Conservation (phyloP, 306 rosid genomes). For the Dalbergia oliveri region DNA sequence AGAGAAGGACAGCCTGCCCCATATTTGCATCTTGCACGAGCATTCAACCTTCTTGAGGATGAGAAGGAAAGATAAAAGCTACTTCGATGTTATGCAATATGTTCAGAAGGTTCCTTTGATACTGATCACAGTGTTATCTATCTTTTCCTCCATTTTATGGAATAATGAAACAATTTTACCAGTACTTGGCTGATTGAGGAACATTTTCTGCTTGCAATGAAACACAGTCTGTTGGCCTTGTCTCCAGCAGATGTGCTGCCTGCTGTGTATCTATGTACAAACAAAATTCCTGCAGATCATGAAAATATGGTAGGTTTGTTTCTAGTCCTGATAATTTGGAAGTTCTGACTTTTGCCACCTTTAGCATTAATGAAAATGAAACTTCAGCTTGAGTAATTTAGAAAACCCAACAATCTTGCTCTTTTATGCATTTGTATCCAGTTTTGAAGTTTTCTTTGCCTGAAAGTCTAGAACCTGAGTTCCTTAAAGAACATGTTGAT, state of each 20-base stretch:
- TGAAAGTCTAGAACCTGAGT: constrained; percentile 24
- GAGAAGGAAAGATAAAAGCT: constrained; percentile 94
- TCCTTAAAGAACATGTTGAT: constrained; percentile 17
- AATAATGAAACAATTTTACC: constrained; percentile 30
- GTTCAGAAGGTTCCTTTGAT: constrained; percentile 81
- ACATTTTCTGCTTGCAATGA: constrained; percentile 41
- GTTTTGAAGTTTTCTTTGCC: constrained; percentile 7
- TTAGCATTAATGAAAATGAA: constrained; percentile 37
- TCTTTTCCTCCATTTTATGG: constrained; percentile 25
- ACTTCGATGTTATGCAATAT: constrained; percentile 90
- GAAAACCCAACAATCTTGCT: not conserved
- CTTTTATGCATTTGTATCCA: not conserved
- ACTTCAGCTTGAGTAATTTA: constrained; percentile 24
- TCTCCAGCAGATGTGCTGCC: constrained; percentile 90
- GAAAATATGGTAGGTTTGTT: constrained; percentile 73
- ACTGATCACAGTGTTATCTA: constrained; percentile 15
- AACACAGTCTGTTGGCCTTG: constrained; percentile 78
- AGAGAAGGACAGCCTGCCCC: constrained; percentile 81
- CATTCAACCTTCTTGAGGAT: constrained; percentile 80
- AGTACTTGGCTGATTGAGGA: constrained; percentile 45
- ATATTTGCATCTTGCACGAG: constrained; percentile 87
- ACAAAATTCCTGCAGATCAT: constrained; percentile 88
- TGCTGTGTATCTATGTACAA: constrained; percentile 88
- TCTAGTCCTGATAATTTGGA: constrained; percentile 17
- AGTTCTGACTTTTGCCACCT: not conserved